Evolutionary conservation across 768 basidiomycete genomes (phyloP), one percentile per base, ranked within the genome.

Genomic region (Antrodiella citrinella): DNA sequence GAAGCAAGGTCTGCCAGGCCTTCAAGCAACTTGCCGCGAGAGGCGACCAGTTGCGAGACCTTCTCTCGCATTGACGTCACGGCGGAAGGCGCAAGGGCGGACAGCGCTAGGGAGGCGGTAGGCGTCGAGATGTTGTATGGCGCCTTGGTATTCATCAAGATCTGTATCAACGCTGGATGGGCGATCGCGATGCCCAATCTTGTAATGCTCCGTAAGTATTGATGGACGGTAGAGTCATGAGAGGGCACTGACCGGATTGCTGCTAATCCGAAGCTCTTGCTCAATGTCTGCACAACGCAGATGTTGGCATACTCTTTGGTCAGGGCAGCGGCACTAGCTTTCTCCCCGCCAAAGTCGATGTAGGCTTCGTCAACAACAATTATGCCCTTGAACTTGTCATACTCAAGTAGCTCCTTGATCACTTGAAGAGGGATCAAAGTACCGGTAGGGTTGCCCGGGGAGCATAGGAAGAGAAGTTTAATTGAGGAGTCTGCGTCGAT

Each of bases 351-450:
- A 59, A 98, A 99, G 65, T 99, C 96, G 62, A 98, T 87, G 68
- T 99, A 98, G 0, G 96, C 96, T 65, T 99, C 96, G 61, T 99
- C 96, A 4, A 98, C 84, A 23, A 95, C 76, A 35, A 97, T 84
- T 53, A 99, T 81, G 5, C 96, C 96, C 57, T 83, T 90, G 77
- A 89, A 98, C 0, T 73, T 72, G 7, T 81, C 75, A 65, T 88
- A 88, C 24, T 92, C 83, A 21, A 95, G 71, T 13, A 98, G 66
- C 9, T 75, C 60, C 1, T 80, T 76, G 51, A 98, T 72, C 11
- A 83, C 75, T 9, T 74, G 59, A 21, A 94, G 77, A 0, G 91
- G 77, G 47, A 98, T 81, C 22, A 84, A 66, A 0, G 94, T 97
- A 7, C 93, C 92, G 0, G 93, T 94, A 0, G 96, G 96, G 64